Conservation (phyloP, 1,139 yeast genomes). For the Saccharomyces hybrid region DNA sequence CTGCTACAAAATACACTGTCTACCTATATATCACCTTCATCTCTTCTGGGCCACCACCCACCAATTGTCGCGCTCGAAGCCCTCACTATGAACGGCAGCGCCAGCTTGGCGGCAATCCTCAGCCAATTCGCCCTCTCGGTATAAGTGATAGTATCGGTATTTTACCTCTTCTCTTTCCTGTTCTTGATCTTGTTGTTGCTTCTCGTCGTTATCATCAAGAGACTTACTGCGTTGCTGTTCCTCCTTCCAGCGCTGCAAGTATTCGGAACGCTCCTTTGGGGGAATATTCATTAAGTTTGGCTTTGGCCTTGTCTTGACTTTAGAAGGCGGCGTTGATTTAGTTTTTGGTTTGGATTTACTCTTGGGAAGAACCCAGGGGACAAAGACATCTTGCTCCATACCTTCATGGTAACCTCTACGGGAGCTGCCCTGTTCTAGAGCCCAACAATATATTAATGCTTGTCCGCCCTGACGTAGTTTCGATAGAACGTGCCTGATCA, state of each 20-base stretch:
- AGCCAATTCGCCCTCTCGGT: conserved; percentile 72
- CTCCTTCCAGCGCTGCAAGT: conserved; percentile 25
- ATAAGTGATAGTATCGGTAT: conserved; percentile 82
- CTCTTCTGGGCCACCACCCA: conserved; percentile 52
- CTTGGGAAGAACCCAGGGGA: conserved; percentile 82
- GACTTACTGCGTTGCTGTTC: conserved; percentile 21
- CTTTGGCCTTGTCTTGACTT: conserved; percentile 13
- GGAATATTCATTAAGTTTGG: conserved; percentile 28
- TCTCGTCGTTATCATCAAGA: conserved; percentile 9
- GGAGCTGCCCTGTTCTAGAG: conserved; percentile 81
- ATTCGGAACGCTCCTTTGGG: conserved; percentile 24
- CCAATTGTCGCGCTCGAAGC: conserved; percentile 95
- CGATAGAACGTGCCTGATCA: conserved; percentile 59
- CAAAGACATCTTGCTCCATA: conserved; percentile 86
- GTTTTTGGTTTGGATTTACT: conserved; percentile 28
- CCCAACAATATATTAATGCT: conserved; percentile 90
- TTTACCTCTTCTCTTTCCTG: conserved; percentile 38
- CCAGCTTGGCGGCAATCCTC: conserved; percentile 65
- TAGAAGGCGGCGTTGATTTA: conserved; percentile 3
- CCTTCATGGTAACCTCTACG: conserved; percentile 85
- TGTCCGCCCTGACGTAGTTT: conserved; percentile 55
- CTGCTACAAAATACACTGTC: neutral
- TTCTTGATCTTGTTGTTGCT: conserved; percentile 6
- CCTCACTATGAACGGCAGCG: conserved; percentile 54
- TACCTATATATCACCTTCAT: conserved; percentile 1